phyloP scores from a whole-genome alignment of 1,139 yeast species.

The Trichomonascaceae sp. region DNA sequence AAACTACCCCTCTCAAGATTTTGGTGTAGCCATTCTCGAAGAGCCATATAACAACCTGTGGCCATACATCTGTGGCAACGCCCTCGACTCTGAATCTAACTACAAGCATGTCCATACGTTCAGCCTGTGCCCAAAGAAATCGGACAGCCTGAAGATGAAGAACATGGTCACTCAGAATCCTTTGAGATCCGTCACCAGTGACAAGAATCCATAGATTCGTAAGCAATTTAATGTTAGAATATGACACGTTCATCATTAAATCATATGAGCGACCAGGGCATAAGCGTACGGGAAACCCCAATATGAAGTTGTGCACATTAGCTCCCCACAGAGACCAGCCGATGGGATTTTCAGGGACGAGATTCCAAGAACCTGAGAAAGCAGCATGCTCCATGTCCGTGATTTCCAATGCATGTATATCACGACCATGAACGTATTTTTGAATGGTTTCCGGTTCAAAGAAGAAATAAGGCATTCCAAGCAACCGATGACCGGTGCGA shows the following conservation, averaged over 20 bases:
- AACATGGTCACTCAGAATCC: background rate
- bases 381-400: background rate
- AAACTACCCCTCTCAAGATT: conserved; percentile 50
- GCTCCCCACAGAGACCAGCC: conserved; percentile 26
- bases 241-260: conserved; percentile 25
- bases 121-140: background rate
- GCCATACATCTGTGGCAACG: conserved; percentile 17
- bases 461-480: conserved; percentile 22
- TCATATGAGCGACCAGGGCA: conserved; percentile 25
- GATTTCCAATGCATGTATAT: background rate
- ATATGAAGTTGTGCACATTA: conserved; percentile 23
- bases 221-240: conserved; percentile 48
- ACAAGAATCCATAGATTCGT: background rate
- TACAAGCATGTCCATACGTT: conserved; percentile 19
- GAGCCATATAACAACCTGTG: conserved; percentile 43
- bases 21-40: conserved; percentile 52
- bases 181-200: conserved; percentile 33
- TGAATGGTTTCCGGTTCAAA: conserved; percentile 17
- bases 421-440: conserved; percentile 9
- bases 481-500: conserved; percentile 16
- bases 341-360: conserved; percentile 19
- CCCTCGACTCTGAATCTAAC: conserved; percentile 42
- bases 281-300: conserved; percentile 23
- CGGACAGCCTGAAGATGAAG: background rate
- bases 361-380: conserved; percentile 10